phyloP scores from a whole-genome alignment of 208 protist species.

The Porcisia deanei region DNA sequence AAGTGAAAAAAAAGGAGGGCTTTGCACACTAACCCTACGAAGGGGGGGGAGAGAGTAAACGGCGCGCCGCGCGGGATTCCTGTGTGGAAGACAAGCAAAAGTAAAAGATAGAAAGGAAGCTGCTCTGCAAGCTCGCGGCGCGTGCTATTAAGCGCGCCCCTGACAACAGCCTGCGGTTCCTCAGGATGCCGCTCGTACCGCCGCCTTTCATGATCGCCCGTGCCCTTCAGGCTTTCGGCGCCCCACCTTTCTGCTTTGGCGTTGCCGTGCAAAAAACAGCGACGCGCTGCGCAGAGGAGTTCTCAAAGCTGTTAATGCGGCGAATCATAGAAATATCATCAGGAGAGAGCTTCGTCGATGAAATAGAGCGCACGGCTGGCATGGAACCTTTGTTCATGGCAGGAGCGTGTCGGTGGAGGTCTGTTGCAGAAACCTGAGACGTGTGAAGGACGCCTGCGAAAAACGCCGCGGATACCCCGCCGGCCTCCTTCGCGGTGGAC shows the following conservation, averaged over 20 bases:
- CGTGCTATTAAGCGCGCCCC: no score
- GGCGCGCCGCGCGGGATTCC: no score
- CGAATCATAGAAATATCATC: constrained; percentile 83
- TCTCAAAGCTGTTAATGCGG: constrained; percentile 82
- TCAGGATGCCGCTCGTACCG: no score
- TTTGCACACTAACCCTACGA: no score
- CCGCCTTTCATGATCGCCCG: no score
- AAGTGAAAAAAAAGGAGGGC: not conserved
- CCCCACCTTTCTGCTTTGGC: constrained; percentile 19
- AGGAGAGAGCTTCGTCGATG: constrained; percentile 43
- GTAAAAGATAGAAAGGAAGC: no score
- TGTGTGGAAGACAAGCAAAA: no score
- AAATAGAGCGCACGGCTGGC: constrained; percentile 18
- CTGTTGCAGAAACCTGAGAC: not conserved
- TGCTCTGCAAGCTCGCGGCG: no score
- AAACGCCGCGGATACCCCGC: not conserved
- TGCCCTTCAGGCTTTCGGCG: not conserved
- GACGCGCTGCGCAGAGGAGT: constrained; percentile 68
- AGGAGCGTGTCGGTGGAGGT: not conserved
- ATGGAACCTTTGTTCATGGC: not conserved
- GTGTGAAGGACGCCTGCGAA: not conserved
- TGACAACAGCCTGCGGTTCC: no score
- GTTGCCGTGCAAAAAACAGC: constrained; percentile 67
- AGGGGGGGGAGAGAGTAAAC: no score
- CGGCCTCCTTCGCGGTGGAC: not conserved